A percentile compares a stretch with the other conserved stretches of the same genome.
phyloP scores from a whole-genome alignment of 139 green algal genomes.

The Micractinium sp. region DNA sequence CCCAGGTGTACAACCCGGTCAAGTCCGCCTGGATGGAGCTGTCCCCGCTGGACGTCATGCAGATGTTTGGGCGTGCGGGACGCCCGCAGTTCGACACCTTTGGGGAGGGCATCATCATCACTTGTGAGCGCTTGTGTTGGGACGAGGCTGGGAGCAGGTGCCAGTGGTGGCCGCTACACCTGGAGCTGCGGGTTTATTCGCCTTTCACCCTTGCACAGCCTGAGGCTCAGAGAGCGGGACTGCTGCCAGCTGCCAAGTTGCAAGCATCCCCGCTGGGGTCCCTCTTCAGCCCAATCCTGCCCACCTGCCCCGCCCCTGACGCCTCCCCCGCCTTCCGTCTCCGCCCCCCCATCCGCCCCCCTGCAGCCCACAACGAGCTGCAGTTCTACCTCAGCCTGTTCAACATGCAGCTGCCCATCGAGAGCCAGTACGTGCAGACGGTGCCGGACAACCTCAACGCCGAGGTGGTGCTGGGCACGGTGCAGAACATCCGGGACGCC shows the following conservation, averaged over 20 bases:
- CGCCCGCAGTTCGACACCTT: constrained; percentile 96
- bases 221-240: background rate
- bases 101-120: constrained; percentile 98
- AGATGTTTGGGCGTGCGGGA: constrained; percentile 98
- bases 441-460: constrained; percentile 96
- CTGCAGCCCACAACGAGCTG: constrained; percentile 84
- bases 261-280: background rate
- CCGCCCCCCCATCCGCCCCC: background rate
- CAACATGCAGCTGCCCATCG: constrained; percentile 98
- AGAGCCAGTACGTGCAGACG: constrained; percentile 90
- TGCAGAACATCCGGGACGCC: constrained; percentile 85
- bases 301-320: too few species aligned
- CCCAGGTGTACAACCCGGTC: constrained; percentile 94
- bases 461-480: constrained; percentile 94
- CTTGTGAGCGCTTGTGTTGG: constrained; percentile 47
- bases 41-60: constrained; percentile 96
- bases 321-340: too few species aligned
- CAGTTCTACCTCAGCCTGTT: constrained; percentile 99
- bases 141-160: too few species aligned
- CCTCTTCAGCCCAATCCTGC: too few species aligned
- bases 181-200: too few species aligned
- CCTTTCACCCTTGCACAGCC: background rate
- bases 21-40: constrained; percentile 94
- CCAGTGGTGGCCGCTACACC: too few species aligned
- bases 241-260: background rate